A percentile compares a stretch with the other conserved stretches of the same genome.
Evolutionary conservation across 805 yeast species (phyloP).

Genomic region (Komagataella kurtzmanii): DNA sequence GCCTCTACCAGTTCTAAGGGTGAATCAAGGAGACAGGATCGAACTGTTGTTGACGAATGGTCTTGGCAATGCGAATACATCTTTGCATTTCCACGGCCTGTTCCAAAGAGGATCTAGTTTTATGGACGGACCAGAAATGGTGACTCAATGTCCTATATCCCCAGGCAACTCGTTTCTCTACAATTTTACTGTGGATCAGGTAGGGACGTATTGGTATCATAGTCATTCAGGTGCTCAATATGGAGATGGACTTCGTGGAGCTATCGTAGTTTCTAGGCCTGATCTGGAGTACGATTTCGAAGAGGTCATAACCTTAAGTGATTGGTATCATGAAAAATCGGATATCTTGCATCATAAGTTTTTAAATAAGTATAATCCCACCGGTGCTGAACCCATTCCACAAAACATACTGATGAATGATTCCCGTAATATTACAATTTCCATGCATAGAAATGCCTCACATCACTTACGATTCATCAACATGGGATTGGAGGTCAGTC

Average conservation of each 20-base stretch:
- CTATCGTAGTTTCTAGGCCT: constrained; percentile 49
- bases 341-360: constrained; percentile 32
- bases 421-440: constrained; percentile 39
- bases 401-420: constrained; percentile 55
- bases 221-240: constrained; percentile 69
- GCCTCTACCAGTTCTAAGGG: constrained; percentile 83
- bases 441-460: constrained; percentile 45
- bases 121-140: constrained; percentile 75
- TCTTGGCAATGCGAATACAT: constrained; percentile 35
- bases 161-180: constrained; percentile 55
- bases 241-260: constrained; percentile 64
- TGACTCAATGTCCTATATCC: constrained; percentile 70
- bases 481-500: constrained; percentile 64
- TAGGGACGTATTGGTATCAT: constrained; percentile 79
- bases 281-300: constrained; percentile 52
- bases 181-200: constrained; percentile 61
- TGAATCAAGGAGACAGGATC: constrained; percentile 67
- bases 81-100: constrained; percentile 72
- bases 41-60: constrained; percentile 51
- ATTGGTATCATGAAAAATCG: constrained; percentile 49
- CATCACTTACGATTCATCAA: constrained; percentile 54
- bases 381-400: constrained; percentile 79
- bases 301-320: constrained; percentile 39
- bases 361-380: constrained; percentile 57
- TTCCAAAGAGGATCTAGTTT: constrained; percentile 45